Evolutionary conservation across 768 basidiomycete species (phyloP), one percentile per base, ranked within the genome.

Genomic region (Rhizopogon roseolus): DNA sequence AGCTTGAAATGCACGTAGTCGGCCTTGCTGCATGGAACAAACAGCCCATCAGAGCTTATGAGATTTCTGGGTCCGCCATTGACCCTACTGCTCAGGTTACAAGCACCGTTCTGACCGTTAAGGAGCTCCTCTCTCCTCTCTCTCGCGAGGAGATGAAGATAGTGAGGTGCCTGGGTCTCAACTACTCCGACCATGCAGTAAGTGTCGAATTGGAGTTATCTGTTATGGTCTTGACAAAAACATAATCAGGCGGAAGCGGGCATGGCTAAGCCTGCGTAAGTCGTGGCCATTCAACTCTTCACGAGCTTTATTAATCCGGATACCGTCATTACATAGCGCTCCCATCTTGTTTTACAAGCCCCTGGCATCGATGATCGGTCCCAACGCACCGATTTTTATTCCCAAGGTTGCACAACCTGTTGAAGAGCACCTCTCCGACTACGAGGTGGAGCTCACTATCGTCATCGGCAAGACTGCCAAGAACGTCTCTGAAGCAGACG

Each of bases 291-390:
- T 16, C 38, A 29, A 37, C 34, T 22, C 32, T 34, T 6, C 32
- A 19, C n/a, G 13, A 10, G 28, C 56, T 10, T 38, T 5, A 6
- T 46, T 49, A 40, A 32, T 28, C 5, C 36, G 27, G 37, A 39
- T 32, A 19, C 27, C 17, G 8, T 22, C 2, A 8, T 28, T 3
- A 11, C 40, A 1, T 55, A 88, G 86, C 5, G 82, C 80, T 53
- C 90, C 90, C 0, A 73, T 89, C 41, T 71, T 92, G 5, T 93
- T 93, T 72, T 89, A 87, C 69, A 93, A 93, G 67, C 90, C 90
- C 32, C 67, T 79, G 4, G 77, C 80, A 1, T 73, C 86, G 14
- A 75, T 93, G 46, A 85, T 89, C 41, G 89, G 87, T 11, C 88
- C 89, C 5, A 73, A 77, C 19, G 84, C 82, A 4, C 76, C 82